phyloP scores from a whole-genome alignment of 371 early-diverging fungal genomes.

The Mortierella sp. region DNA sequence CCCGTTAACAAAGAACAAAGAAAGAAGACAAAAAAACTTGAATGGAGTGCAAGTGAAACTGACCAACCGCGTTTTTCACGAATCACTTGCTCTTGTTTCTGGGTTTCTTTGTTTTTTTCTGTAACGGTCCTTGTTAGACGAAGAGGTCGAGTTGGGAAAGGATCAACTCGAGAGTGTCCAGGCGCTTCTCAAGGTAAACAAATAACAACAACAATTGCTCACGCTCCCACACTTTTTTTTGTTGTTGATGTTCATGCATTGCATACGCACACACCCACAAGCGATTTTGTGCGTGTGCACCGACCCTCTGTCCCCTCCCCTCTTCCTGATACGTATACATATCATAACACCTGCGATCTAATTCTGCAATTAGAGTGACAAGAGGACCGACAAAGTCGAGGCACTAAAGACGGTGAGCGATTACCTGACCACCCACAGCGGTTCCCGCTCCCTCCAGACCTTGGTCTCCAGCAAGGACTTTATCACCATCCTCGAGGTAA shows the following conservation, averaged over 20 bases:
- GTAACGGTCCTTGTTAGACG: slow-evolving; percentile 21
- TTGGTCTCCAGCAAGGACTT: slow-evolving; percentile 39
- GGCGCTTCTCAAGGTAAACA: slow-evolving; percentile 40
- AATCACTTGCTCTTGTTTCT: too few species aligned
- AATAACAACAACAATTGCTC: background rate
- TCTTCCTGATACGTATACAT: too few species aligned
- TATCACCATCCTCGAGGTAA: slow-evolving; percentile 40
- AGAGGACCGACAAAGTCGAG: slow-evolving; percentile 17
- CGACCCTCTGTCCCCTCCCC: background rate
- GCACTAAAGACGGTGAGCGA: slow-evolving; percentile 49
- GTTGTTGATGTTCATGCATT: background rate
- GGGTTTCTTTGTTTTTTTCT: too few species aligned
- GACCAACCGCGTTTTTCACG: too few species aligned
- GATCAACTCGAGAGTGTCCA: slow-evolving; percentile 42
- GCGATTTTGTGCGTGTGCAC: slow-evolving; percentile 1
- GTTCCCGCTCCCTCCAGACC: slow-evolving; percentile 28
- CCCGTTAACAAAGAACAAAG: too few species aligned
- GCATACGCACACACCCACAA: background rate
- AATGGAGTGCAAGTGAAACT: too few species aligned
- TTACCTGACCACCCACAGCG: slow-evolving; percentile 39
- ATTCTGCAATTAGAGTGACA: slow-evolving; percentile 24
- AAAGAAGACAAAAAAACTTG: too few species aligned
- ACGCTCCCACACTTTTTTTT: background rate
- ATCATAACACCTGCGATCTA: background rate
- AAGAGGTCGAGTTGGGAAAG: slow-evolving; percentile 36